Evolutionary conservation across 208 protist species (phyloP).

Genomic region (Wallacemonas sp.): DNA sequence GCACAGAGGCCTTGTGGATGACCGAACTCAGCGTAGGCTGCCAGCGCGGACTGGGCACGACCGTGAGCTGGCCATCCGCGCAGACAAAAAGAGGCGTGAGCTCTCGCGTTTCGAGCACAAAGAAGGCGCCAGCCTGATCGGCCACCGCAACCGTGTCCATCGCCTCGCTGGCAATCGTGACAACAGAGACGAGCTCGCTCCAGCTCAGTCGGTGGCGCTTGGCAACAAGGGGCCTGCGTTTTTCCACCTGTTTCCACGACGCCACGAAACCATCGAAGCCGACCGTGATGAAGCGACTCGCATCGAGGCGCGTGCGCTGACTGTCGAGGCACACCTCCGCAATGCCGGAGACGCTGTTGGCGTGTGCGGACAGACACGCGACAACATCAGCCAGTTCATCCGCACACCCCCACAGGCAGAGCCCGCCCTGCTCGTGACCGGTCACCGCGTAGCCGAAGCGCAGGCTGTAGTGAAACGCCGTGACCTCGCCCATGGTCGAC

Average conservation of each 20-base stretch:
- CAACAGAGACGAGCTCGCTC: slow-evolving; percentile 56
- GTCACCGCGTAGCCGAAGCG: slow-evolving; percentile 34
- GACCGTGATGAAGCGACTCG: slow-evolving; percentile 41
- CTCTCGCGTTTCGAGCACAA: slow-evolving; percentile 7
- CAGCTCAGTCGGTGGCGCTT: slow-evolving; percentile 30
- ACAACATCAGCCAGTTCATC: slow-evolving; percentile 31
- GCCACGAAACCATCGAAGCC: slow-evolving; percentile 57
- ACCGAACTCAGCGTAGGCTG: neutral
- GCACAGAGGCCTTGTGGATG: neutral
- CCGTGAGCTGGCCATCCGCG: neutral
- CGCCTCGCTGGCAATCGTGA: slow-evolving; percentile 16
- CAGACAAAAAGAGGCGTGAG: slow-evolving; percentile 9
- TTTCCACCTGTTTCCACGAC: slow-evolving; percentile 32
- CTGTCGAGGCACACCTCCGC: slow-evolving; percentile 15
- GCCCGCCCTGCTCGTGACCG: slow-evolving; percentile 47
- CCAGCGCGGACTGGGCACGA: neutral
- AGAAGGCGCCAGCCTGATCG: slow-evolving; percentile 1
- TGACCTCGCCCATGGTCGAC: slow-evolving; percentile 20
- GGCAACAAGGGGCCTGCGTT: slow-evolving; percentile 12
- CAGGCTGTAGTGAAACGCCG: slow-evolving; percentile 33
- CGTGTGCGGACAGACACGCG: slow-evolving; percentile 28
- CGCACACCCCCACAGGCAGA: slow-evolving; percentile 37
- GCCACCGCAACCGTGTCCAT: slow-evolving; percentile 25
- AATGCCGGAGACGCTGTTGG: slow-evolving; percentile 42
- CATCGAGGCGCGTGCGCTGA: neutral